Base-by-base conservation (phyloP, 306 rosid species). In the Cercis canadensis region DNA sequence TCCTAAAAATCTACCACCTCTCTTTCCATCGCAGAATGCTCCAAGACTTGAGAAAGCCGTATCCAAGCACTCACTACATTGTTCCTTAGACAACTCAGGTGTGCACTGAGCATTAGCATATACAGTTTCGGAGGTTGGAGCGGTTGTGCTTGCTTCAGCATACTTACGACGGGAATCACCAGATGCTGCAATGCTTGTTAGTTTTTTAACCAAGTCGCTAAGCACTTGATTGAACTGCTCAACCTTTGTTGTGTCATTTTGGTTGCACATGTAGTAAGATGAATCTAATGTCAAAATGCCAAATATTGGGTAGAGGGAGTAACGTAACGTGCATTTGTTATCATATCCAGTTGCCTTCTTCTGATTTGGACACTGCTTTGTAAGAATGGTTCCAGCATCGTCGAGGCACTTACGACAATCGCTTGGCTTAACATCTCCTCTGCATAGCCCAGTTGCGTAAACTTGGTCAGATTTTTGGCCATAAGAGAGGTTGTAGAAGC, bases 61-160 rank as follows among this genome's bases (percentile, higher is more conserved):
- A 37, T 37, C 43, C 43, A 37, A 37, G 43, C 43, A 37, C 10
- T 37, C 0, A 11, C 5, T n/a, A 64, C 82, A 72, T 0, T 58
- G 56, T 29, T 0, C 4, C 17, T 11, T 4, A 0, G 73, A 50
- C 36, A 82, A 34, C 45, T 82, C 80, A 11, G 74, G 80, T 1
- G 77, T 40, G 46, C 86, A 77, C 74, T 82, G 82, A 5, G 29
- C 56, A 33, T 68, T 70, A 44, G 68, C 82, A 32, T 31, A 82
- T 13, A 77, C 11, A 2, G 49, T 50, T 43, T 54, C 9, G 29
- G 46, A 45, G 14, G 4, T 14, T 0, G 65, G 57, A 2, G 12
- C 69, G 0, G 15, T 1, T 40, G 45, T 44, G 3, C 41, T 60
- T 0, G 4, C 68, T 40, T 5, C 52, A 10, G 65, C 82, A 59